A percentile compares a stretch with the other conserved stretches of the same genome.
phyloP scores from a whole-genome alignment of 2,329 filamentous ascomycete genomes.

The Cryphonectria parasitica region DNA sequence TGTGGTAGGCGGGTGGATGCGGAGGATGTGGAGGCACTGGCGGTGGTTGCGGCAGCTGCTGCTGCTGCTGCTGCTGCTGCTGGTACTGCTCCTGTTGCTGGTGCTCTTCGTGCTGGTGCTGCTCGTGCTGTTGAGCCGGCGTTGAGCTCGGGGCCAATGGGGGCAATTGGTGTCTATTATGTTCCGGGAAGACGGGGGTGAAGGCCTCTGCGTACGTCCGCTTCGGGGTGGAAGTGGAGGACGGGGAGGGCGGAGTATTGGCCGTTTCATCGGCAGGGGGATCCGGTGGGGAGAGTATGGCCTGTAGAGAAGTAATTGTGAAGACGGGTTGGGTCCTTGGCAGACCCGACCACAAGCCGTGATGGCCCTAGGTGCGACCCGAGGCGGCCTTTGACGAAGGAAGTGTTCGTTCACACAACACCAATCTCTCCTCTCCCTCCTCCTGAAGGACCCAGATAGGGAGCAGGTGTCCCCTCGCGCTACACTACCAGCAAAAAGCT shows the following conservation, averaged over 20 bases:
- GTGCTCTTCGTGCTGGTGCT: background rate
- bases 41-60: conserved; percentile 16
- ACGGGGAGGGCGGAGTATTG: conserved; percentile 34
- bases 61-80: too few species aligned
- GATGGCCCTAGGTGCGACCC: conserved; percentile 16
- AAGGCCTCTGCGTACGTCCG: conserved; percentile 43
- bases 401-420: conserved; percentile 13
- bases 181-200: conserved; percentile 36
- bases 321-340: conserved; percentile 46
- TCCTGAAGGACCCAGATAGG: conserved; percentile 17
- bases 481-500: conserved; percentile 17
- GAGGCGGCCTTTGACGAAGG: conserved; percentile 22
- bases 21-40: conserved; percentile 34
- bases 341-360: conserved; percentile 39
- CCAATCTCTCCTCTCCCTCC: conserved; percentile 13
- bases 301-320: conserved; percentile 56
- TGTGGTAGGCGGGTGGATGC: conserved; percentile 33
- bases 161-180: conserved; percentile 30
- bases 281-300: conserved; percentile 53
- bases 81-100: background rate
- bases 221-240: conserved; percentile 41
- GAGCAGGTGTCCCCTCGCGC: conserved; percentile 10
- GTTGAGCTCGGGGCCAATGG: conserved; percentile 36
- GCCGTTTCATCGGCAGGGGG: conserved; percentile 45
- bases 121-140: conserved; percentile 30